phyloP scores from a whole-genome alignment of 345 rosid species.

The Eucalyptus paniculata region DNA sequence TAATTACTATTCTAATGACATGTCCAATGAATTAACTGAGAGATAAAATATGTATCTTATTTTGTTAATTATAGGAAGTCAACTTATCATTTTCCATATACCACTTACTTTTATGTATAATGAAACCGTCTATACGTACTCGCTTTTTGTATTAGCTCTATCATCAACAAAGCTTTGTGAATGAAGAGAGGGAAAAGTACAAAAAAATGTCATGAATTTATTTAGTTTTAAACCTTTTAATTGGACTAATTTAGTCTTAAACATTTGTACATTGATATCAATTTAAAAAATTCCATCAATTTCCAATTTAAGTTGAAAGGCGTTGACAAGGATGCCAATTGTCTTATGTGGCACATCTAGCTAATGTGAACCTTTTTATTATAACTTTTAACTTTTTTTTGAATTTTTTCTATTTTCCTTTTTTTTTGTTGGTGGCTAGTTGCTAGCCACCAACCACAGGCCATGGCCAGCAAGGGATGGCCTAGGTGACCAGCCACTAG shows the following conservation, averaged over 20 bases:
- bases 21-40: not conserved
- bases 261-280: too few relatives aligned
- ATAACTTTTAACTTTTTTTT: too few relatives aligned
- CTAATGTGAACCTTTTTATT: not conserved
- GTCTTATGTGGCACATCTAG: not conserved
- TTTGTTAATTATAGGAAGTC: not conserved
- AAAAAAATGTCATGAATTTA: too few relatives aligned
- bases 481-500: too few relatives aligned
- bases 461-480: too few relatives aligned
- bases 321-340: rapidly evolving
- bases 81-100: not conserved
- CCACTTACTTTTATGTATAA: not conserved
- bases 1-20: not conserved
- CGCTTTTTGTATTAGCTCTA: not conserved
- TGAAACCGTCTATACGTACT: not conserved
- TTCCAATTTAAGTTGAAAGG: not conserved
- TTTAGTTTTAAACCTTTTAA: too few relatives aligned
- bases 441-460: too few relatives aligned
- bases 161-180: not conserved
- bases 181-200: not conserved
- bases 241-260: too few relatives aligned
- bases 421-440: not conserved
- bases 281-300: too few relatives aligned
- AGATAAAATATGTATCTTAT: not conserved
- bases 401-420: rapidly evolving